These are phyloP conservation scores for Auriscalpium vulgare DNA, from an alignment of 768 basidiomycete species.

Conservation along the genomic window DNA sequence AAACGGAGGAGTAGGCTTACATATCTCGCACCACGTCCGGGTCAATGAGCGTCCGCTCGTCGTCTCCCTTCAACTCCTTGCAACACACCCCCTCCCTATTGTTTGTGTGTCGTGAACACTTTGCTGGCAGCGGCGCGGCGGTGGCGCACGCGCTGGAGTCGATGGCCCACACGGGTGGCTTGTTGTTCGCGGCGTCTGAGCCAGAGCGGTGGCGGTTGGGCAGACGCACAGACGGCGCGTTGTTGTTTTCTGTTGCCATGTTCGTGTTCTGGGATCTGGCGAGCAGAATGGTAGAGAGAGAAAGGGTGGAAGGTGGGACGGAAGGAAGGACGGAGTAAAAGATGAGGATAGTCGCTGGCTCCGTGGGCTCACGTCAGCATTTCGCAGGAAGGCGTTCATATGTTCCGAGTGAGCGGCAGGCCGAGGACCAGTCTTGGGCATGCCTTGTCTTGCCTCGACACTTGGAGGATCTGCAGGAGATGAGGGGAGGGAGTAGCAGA, in stretches of 20 bases:
- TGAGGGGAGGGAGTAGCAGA: too few species aligned
- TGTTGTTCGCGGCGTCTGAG: conserved; percentile 15
- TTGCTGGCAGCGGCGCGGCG: conserved; percentile 40
- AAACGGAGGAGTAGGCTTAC: conserved; percentile 35
- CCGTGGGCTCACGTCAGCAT: too few species aligned
- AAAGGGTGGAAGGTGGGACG: not conserved
- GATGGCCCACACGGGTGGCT: conserved; percentile 62
- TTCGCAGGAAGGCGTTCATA: too few species aligned
- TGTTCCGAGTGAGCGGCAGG: too few species aligned
- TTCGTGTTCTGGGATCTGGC: not conserved
- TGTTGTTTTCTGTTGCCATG: not conserved
- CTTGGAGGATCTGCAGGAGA: too few species aligned
- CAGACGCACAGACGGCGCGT: conserved; percentile 2
- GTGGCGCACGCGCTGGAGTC: conserved; percentile 31
- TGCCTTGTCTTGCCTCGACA: too few species aligned
- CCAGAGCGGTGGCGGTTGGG: not conserved
- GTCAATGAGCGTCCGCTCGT: conserved; percentile 74
- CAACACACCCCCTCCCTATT: conserved; percentile 68
- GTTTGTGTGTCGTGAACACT: conserved; percentile 48
- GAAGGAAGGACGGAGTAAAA: not conserved
- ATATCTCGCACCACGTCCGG: conserved; percentile 85
- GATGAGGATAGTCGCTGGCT: not conserved
- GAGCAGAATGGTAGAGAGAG: not conserved
- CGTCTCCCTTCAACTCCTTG: conserved; percentile 75
- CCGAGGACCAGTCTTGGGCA: too few species aligned